Base-by-base conservation (phyloP, 2,329 filamentous ascomycete genomes). In the Hypoxylon sp. region DNA sequence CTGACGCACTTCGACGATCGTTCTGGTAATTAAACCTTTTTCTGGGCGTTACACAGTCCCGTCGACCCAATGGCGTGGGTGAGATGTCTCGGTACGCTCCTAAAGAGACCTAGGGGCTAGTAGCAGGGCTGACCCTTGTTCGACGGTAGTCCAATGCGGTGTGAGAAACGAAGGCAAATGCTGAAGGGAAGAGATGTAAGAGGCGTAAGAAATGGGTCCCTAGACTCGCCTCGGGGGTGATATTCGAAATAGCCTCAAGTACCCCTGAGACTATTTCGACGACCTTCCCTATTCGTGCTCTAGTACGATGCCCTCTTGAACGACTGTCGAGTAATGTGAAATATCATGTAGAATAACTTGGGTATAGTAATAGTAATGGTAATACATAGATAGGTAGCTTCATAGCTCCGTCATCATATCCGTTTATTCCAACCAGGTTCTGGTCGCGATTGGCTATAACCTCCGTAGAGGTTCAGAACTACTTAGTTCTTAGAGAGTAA, bases 1-100 rank as follows among this genome's bases (percentile, higher is more conserved):
- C 60, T 61, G 63, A 66, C 56, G 59, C 56, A 55, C 48, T 60
- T 12, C 27, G 63, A 59, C 32, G 63, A 65, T 61, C 50, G 46
- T 45, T 43, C 57, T 53, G 55, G 53, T 59, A 63, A 69, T 69
- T 63, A 66, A 69, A 56, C 41, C 14, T 19, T 52, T 62, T 67
- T 51, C 53, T 46, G 32, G 23, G 51, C 47, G 54, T 65, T 54
- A 59, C 63, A 69, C 37, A 21, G 56, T 41, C 46, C 55, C 53
- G 63, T 58, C 46, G 59, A 66, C 56, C 66, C 66, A 63, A 63
- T 69, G 12, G 61, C 19, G 50, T 59, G 57, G 57, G 45, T 46
- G 45, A 37, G 50, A 56, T 43, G 58, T 53, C 41, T 62, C 57
- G 53, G 57, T 54, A 67, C 34, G 41, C 55, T 63, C 57, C 61